Evolutionary conservation across 2,329 filamentous ascomycete species (phyloP), one percentile per base, ranked within the genome.

Genomic region (Raffaelea deltoideospora): DNA sequence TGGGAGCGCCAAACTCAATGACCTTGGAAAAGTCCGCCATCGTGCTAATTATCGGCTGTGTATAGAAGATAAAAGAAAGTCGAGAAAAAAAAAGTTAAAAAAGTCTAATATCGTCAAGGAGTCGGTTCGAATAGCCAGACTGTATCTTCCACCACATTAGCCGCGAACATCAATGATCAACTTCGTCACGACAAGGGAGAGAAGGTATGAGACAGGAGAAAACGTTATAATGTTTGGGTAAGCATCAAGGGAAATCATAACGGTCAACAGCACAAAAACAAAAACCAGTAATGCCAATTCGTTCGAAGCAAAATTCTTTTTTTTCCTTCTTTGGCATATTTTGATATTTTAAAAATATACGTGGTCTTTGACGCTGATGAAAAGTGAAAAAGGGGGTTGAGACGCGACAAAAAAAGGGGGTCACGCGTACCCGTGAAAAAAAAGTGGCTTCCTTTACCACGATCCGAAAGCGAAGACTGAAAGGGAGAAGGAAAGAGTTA

Each of bases 1-100:
- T 85, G 39, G 88, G 88, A 47, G 76, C 56, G 55, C 83, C 69
- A 43, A 76, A 17, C n/a, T 30, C 28, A 11, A 30, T 18, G 28
- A 11, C 70, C 20, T 42, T 31, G 31, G 45, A 36, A 21, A 48
- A 20, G 28, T 45, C 38, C 30, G 23, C 24, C 44, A 46, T 46
- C 34, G 39, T 40, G 24, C 18, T 21, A 4, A 17, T 10, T 11
- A 37, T 17, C 21, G 31, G 8, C 33, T 14, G n/a, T 19, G 30
- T 14, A 20, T 18, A 37, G 26, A 38, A 18, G 23, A 22, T 13
- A 26, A 26, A 8, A 26, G 23, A 8, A 26, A 13, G 23, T 30
- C 28, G 7, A 15, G 7, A 30, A n/a, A n/a, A 30, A 8, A 15
- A 30, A 30, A 17, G 8, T 30, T 7, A 30, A 30, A 30, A 10